Conservation (phyloP, 192 early-diverging fungal species). For the Nowakowskiella sp. region DNA sequence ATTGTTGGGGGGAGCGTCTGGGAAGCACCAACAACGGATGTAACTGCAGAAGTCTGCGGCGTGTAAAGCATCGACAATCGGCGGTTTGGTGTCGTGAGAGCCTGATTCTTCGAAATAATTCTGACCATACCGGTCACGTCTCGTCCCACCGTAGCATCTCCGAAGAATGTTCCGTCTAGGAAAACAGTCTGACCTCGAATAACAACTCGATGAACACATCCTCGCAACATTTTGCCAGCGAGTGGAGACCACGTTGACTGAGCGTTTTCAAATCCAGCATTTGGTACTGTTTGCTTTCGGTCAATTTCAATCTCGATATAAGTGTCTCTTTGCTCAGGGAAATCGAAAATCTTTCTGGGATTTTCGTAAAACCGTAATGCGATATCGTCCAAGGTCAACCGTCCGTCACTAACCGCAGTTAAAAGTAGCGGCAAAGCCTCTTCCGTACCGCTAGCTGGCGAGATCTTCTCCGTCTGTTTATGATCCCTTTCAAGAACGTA, state of each 20-base stretch:
- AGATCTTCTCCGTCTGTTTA: constrained; percentile 28
- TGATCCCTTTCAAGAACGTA: constrained; percentile 49
- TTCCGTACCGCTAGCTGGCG: constrained; percentile 46
- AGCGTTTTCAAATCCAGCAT: constrained; percentile 13
- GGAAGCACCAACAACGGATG: constrained; percentile 10
- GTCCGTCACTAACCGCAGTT: constrained; percentile 72
- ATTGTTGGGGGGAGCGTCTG: not conserved
- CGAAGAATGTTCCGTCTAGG: constrained; percentile 70
- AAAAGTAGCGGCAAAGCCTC: constrained; percentile 71
- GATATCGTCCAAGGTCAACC: constrained; percentile 71
- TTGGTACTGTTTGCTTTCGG: constrained; percentile 40
- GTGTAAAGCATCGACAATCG: not conserved
- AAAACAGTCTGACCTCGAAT: constrained; percentile 74
- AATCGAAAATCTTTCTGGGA: constrained; percentile 81
- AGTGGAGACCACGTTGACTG: constrained; percentile 51
- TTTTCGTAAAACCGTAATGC: constrained; percentile 67
- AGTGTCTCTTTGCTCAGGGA: constrained; percentile 89
- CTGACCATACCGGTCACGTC: constrained; percentile 48
- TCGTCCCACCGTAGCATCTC: constrained; percentile 27
- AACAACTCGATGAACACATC: constrained; percentile 84
- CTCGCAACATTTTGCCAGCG: constrained; percentile 47
- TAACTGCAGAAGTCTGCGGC: constrained; percentile 4
- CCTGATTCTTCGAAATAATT: constrained; percentile 15
- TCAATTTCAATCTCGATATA: constrained; percentile 92
- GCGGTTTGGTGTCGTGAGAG: constrained; percentile 4